Percentiles rank a stretch among this genome's conserved stretches.
Conservation (phyloP, 345 rosid species). For the Hibiscus syriacus region DNA sequence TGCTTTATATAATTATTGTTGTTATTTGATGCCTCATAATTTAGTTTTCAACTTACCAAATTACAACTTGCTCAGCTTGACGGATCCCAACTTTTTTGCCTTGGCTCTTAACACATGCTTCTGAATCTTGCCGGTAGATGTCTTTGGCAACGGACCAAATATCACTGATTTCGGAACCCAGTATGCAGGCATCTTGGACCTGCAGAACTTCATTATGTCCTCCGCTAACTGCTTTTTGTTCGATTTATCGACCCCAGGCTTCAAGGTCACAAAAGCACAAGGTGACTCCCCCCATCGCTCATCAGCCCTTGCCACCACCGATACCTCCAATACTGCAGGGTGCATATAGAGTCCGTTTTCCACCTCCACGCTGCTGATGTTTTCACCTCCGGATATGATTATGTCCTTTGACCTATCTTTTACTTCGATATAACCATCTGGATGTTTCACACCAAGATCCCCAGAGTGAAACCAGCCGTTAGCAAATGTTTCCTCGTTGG, state of each 20-base stretch:
- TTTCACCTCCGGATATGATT: too few relatives aligned
- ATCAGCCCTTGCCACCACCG: slow-evolving; percentile 79
- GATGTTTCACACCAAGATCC: slow-evolving; percentile 81
- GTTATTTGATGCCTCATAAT: not conserved
- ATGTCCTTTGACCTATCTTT: too few relatives aligned
- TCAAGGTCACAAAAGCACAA: slow-evolving; percentile 78
- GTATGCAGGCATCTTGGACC: slow-evolving; percentile 62
- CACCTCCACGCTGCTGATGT: slow-evolving; percentile 69
- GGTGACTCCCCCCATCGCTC: too few relatives aligned
- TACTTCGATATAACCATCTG: too few relatives aligned
- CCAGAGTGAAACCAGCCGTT: slow-evolving; percentile 88
- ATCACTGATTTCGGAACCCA: slow-evolving; percentile 87
- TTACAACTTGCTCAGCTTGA: slow-evolving; percentile 54
- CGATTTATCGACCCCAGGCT: slow-evolving; percentile 33
- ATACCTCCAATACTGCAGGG: slow-evolving; percentile 73
- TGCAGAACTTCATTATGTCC: too few relatives aligned
- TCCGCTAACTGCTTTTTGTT: slow-evolving; percentile 38
- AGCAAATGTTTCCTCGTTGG: slow-evolving; percentile 67
- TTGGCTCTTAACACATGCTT: slow-evolving; percentile 69
- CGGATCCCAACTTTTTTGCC: too few relatives aligned
- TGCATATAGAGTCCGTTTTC: slow-evolving; percentile 63
- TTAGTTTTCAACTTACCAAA: not conserved
- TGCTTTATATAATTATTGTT: not conserved
- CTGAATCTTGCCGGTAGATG: slow-evolving; percentile 90
- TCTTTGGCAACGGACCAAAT: slow-evolving; percentile 80